Conservation (phyloP, 805 yeast species). For the Pichia exigua region DNA sequence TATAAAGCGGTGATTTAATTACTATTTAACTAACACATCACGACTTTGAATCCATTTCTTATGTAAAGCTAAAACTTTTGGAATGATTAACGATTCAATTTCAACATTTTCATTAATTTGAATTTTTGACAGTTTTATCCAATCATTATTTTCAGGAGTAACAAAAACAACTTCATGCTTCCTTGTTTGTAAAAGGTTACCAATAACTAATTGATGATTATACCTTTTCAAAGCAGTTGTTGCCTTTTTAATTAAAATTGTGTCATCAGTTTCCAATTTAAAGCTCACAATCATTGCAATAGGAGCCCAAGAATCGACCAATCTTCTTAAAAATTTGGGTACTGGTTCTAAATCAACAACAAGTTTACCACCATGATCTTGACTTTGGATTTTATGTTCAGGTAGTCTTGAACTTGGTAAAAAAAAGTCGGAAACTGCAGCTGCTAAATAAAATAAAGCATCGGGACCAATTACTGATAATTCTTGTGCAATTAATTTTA, state of each 20-base stretch:
- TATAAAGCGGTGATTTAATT: not conserved
- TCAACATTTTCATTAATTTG: constrained; percentile 38
- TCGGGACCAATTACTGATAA: constrained; percentile 46
- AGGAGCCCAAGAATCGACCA: constrained; percentile 93
- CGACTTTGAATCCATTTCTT: constrained; percentile 45
- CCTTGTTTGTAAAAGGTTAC: constrained; percentile 83
- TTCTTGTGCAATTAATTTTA: constrained; percentile 55
- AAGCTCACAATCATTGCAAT: constrained; percentile 90
- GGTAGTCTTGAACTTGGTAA: constrained; percentile 80
- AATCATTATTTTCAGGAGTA: constrained; percentile 35
- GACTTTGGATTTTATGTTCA: constrained; percentile 90
- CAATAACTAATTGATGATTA: constrained; percentile 90
- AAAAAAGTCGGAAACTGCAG: constrained; percentile 96
- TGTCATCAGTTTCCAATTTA: constrained; percentile 82
- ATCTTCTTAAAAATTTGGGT: constrained; percentile 81
- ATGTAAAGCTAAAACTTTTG: constrained; percentile 64
- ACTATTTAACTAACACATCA: constrained; percentile 19
- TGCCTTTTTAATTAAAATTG: constrained; percentile 67
- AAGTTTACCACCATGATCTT: constrained; percentile 60
- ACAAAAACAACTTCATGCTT: constrained; percentile 86
- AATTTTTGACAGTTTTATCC: constrained; percentile 44
- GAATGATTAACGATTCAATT: constrained; percentile 76
- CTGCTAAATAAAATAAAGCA: constrained; percentile 83
- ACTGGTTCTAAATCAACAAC: constrained; percentile 89
- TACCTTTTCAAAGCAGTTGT: constrained; percentile 73